phyloP scores from a whole-genome alignment of 108 stramenopile genomes.

The Schizochytrium sp. region DNA sequence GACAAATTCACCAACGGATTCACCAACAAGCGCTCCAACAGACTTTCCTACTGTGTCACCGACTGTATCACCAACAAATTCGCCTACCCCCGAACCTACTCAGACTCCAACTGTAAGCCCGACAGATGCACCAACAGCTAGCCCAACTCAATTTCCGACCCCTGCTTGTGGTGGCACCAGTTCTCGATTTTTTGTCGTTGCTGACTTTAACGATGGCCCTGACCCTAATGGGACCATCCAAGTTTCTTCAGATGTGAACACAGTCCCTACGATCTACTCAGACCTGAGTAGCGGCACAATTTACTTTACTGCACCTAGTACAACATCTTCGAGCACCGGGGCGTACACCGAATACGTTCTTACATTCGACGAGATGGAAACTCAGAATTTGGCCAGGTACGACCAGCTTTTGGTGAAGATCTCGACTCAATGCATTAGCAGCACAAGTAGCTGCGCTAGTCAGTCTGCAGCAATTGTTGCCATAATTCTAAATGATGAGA shows the following conservation, averaged over 20 bases:
- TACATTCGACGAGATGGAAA: neutral
- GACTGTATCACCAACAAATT: slow-evolving; percentile 6
- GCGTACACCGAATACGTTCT: neutral
- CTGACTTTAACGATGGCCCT: neutral
- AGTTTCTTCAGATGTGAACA: neutral
- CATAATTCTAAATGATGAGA: neutral
- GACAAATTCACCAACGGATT: neutral
- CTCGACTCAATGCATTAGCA: neutral
- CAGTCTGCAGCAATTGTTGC: neutral
- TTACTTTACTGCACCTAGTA: neutral
- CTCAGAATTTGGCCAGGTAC: neutral
- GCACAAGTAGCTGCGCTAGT: too few species aligned
- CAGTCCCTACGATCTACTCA: neutral
- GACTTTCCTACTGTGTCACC: neutral
- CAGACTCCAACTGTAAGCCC: neutral
- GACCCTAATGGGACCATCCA: neutral
- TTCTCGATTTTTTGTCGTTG: neutral
- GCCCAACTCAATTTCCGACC: neutral
- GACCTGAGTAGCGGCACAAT: neutral
- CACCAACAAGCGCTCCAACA: slow-evolving; percentile 1
- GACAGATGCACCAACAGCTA: neutral
- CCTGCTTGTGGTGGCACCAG: slow-evolving; percentile 5
- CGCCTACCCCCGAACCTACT: neutral
- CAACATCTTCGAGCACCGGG: neutral
- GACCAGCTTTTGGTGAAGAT: neutral